Base-by-base conservation (phyloP, 2,329 filamentous ascomycete genomes). In the Neopestalotiopsis sp. region DNA sequence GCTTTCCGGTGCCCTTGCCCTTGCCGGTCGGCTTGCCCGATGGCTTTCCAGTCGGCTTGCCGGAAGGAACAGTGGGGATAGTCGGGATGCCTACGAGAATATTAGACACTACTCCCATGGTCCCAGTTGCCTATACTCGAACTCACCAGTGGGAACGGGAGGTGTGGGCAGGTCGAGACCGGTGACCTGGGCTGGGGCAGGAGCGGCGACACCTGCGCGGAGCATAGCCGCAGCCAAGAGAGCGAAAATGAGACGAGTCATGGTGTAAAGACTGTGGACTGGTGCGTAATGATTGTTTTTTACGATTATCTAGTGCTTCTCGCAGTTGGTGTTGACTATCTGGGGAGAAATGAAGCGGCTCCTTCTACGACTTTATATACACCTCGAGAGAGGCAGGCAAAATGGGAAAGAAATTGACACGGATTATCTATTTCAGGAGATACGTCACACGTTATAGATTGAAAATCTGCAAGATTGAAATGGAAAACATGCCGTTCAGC, bases 141-240 rank as follows among this genome's bases (percentile, higher is more conserved):
- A 20, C 62, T 30, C 10, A 65, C 62, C 40, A 42, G 40, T 14
- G 24, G 62, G 38, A 20, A 30, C 28, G 17, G 34, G 24, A 17
- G 42, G 63, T 2, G n/a, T 45, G 13, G 24, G 28, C 5, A 24
- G 42, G n/a, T 32, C 53, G 28, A 45, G 40, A 13, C 20, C 17
- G 40, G 32, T 32, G 28, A 10, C 20, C n/a, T 45, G 12, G 1
- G 63, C 63, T n/a, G 63, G 63, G 14, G 63, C 63, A 12, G 63
- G 63, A 4, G 63, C 63, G n/a, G 63, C 63, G 6, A 49, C 24
- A 34, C 42, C 63, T 12, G n/a, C 49, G 7, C 45, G 63, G 45
- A 69, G 57, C 58, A 69, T 40, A 34, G 67, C 59, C n/a, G 64
- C 67, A 7, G 64, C 63, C 56, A 69, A 49, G 13, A 69, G n/a